A percentile compares a stretch with the other conserved stretches of the same genome.
Evolutionary conservation across 257 asterid genomes (phyloP).

Genomic region (Ajuga chamaepitys): DNA sequence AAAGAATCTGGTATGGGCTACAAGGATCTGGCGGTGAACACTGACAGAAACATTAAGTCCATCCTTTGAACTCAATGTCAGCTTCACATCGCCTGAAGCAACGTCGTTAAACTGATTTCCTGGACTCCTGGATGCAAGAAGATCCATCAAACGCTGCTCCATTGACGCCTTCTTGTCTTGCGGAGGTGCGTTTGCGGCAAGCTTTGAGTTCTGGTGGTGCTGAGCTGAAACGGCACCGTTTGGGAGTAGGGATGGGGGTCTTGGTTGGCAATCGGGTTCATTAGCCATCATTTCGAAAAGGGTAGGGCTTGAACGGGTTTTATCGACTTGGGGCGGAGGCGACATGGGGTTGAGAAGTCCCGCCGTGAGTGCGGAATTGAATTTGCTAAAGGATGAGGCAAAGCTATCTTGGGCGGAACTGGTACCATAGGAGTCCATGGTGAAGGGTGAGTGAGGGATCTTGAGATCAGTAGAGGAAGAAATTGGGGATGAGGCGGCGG

Average conservation of each 20-base stretch:
- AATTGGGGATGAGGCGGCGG: too few relatives aligned
- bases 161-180: constrained; percentile 52
- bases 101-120: constrained; percentile 79
- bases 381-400: constrained; percentile 68
- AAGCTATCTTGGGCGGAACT: constrained; percentile 26
- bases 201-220: constrained; percentile 25
- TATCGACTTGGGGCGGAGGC: constrained; percentile 79
- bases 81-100: constrained; percentile 70
- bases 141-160: constrained; percentile 66
- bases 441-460: constrained; percentile 33
- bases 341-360: constrained; percentile 97
- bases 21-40: constrained; percentile 82
- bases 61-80: constrained; percentile 78
- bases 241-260: constrained; percentile 24
- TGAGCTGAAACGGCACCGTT: constrained; percentile 35
- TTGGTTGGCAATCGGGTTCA: constrained; percentile 63
- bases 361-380: constrained; percentile 87
- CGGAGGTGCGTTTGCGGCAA: constrained; percentile 16
- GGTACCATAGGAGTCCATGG: constrained; percentile 38
- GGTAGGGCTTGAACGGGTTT: constrained; percentile 80
- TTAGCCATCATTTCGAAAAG: constrained; percentile 97
- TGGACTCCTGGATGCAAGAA: constrained; percentile 60
- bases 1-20: constrained; percentile 69
- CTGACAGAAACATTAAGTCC: constrained; percentile 58
- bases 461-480: constrained; percentile 38